Conservation (phyloP, 768 basidiomycete genomes). For the Multifurca ochricompacta region DNA sequence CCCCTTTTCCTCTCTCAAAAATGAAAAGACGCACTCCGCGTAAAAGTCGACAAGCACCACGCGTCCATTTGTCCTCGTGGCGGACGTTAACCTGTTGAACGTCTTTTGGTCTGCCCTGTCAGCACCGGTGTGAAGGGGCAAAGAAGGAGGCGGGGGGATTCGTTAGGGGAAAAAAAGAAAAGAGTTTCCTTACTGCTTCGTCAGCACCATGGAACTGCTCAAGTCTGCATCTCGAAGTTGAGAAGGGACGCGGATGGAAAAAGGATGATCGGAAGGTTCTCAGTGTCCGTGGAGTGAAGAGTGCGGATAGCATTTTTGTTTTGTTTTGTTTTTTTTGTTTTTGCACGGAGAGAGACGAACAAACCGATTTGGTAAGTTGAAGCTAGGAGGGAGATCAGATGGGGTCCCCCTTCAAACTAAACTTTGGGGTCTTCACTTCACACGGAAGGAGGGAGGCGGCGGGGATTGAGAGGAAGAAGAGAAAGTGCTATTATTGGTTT, state of each 20-base stretch:
- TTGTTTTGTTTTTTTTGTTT: not conserved
- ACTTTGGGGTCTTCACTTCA: no score
- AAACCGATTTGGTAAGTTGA: no score
- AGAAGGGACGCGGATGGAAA: slow-evolving; percentile 27
- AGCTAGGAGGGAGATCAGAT: no score
- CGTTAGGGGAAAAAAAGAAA: not conserved
- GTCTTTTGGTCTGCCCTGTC: slow-evolving; percentile 24
- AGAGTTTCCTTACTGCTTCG: slow-evolving; percentile 32
- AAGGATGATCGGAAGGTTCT: not conserved
- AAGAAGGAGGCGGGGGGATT: not conserved
- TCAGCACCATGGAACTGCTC: slow-evolving; percentile 41
- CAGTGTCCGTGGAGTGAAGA: not conserved
- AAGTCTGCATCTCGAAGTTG: slow-evolving; percentile 33
- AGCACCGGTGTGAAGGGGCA: not conserved
- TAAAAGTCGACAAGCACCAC: slow-evolving; percentile 73
- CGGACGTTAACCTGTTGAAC: slow-evolving; percentile 29
- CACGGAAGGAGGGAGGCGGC: no score
- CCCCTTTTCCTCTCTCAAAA: no score
- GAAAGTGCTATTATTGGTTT: no score
- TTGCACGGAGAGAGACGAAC: no score
- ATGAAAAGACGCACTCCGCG: slow-evolving; percentile 56
- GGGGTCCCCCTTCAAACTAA: not conserved
- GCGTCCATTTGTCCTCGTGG: slow-evolving; percentile 34
- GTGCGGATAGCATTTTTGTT: not conserved
- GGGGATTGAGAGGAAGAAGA: no score